Evolutionary conservation across 2,329 filamentous ascomycete genomes (phyloP).

Genomic region (Cytospora piceicola): DNA sequence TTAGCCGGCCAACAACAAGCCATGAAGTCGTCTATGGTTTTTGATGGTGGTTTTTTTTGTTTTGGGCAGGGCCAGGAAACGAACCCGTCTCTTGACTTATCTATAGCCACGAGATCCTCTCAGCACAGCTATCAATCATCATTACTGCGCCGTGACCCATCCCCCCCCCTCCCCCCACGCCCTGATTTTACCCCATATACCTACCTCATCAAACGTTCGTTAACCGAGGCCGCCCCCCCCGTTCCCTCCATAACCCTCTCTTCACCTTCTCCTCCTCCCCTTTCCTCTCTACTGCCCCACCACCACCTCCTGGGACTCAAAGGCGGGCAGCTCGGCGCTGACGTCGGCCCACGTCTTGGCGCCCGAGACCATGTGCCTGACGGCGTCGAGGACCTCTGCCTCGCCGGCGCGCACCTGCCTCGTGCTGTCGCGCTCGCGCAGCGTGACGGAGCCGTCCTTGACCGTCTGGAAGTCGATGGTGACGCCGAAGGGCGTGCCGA

Average conservation of each 20-base stretch:
- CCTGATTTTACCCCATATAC: neutral
- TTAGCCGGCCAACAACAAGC: neutral
- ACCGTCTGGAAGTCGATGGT: conserved; percentile 96
- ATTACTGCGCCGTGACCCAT: neutral
- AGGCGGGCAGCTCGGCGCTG: conserved; percentile 77
- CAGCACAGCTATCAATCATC: neutral
- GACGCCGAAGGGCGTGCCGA: conserved; percentile 91
- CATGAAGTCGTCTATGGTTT: neutral
- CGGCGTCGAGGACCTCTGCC: conserved; percentile 79
- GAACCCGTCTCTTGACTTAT: neutral
- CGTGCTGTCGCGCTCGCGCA: conserved; percentile 88
- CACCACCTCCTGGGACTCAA: conserved; percentile 74
- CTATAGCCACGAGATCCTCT: neutral
- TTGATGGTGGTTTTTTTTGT: too few relatives aligned
- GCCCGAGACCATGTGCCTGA: conserved; percentile 54
- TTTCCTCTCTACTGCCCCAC: conserved; percentile 34
- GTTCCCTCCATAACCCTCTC: neutral
- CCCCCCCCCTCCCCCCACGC: neutral
- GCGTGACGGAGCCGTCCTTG: conserved; percentile 82
- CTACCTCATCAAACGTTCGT: too few relatives aligned
- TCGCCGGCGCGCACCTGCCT: conserved; percentile 86
- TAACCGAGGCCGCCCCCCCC: too few relatives aligned
- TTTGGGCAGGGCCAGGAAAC: neutral
- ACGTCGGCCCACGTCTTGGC: conserved; percentile 69
- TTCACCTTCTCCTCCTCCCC: neutral